Base-by-base conservation (phyloP, 2,329 filamentous ascomycete genomes). In the Beauveria caledonica region DNA sequence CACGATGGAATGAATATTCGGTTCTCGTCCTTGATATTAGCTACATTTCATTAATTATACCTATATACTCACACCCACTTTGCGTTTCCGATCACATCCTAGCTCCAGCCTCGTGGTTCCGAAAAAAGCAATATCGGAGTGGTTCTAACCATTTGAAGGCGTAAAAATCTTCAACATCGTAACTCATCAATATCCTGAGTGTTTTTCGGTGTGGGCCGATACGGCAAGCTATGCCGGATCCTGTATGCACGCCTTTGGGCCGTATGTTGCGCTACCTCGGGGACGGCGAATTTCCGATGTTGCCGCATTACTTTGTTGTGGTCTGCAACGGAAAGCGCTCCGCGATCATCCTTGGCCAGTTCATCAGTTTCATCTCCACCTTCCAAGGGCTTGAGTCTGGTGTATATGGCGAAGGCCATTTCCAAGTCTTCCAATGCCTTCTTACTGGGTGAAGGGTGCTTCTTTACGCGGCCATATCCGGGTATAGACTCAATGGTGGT, bases 371-470 rank as follows among this genome's bases (percentile, higher is more conserved):
- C 67, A 13, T 67, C 62, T 2, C 64, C 42, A 6, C 21, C 56
- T 3, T 62, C 64, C 25, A 62, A 45, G 15, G 63, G 61, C 33
- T 66, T 65, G 5, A 69, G 60, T 25, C 63, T 62, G 10, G 65
- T 64, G 54, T 74, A 75, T 21, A 68, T 66, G 57, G 68, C 69
- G 19, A 78, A 70, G 1, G 71, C 72, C 36, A 63, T 60, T 53
- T 74, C 72, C 25, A 78, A 66, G n/a, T 71, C 66, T 53, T 76
- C 71, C 23, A 78, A 66, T 10, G 71, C 72, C 33, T 69, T 67
- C 61, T 77, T 77, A 67, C 72, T 77, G 2, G 77, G 76, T 2
- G 76, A 78, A 6, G 76, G 77, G 44, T 78, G 76, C 60, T 78
- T 78, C 68, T 78, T 78, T 17, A 68, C 66, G 45, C 63, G 29